phyloP scores from a whole-genome alignment of 2,329 filamentous ascomycete genomes.

The Cyphellophora europaea region DNA sequence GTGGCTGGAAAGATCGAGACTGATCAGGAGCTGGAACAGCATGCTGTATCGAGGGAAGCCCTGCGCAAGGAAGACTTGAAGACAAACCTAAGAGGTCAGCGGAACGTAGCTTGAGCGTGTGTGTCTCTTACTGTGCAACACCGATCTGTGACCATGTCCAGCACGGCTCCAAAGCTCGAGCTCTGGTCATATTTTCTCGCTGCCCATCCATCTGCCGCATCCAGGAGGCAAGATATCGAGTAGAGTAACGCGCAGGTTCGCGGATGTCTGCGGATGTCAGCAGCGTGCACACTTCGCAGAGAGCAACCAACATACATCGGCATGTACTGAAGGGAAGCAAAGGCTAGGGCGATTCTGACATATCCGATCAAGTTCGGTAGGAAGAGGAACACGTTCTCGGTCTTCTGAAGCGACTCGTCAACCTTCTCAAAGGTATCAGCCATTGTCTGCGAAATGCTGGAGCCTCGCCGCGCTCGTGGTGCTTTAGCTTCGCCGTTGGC shows the following conservation, averaged over 20 bases:
- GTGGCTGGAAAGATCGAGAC: constrained; percentile 86
- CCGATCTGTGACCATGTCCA: constrained; percentile 98
- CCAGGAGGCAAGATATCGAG: constrained; percentile 86
- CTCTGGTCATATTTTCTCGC: constrained; percentile 80
- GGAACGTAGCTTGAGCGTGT: too few species aligned
- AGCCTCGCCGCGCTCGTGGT: not conserved
- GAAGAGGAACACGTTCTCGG: constrained; percentile 74
- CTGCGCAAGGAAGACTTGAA: constrained; percentile 88
- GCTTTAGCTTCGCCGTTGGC: constrained; percentile 5
- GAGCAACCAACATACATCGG: constrained; percentile 45
- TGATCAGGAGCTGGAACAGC: constrained; percentile 87
- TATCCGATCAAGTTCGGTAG: constrained; percentile 78
- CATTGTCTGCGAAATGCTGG: constrained; percentile 1
- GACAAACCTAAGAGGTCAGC: too few species aligned
- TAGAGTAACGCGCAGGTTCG: constrained; percentile 48
- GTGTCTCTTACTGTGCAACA: constrained; percentile 97
- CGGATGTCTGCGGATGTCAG: too few species aligned
- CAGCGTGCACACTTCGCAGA: too few species aligned
- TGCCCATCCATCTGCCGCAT: constrained; percentile 91
- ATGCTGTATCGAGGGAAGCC: constrained; percentile 93
- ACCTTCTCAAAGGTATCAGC: constrained; percentile 20
- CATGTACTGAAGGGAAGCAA: constrained; percentile 98
- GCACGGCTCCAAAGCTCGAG: constrained; percentile 88
- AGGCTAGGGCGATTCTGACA: constrained; percentile 65
- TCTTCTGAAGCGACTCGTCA: constrained; percentile 27